A percentile compares a stretch with the other conserved stretches of the same genome.
Evolutionary conservation across 768 basidiomycete genomes (phyloP).

Genomic region (Psilocybe tampanensis): DNA sequence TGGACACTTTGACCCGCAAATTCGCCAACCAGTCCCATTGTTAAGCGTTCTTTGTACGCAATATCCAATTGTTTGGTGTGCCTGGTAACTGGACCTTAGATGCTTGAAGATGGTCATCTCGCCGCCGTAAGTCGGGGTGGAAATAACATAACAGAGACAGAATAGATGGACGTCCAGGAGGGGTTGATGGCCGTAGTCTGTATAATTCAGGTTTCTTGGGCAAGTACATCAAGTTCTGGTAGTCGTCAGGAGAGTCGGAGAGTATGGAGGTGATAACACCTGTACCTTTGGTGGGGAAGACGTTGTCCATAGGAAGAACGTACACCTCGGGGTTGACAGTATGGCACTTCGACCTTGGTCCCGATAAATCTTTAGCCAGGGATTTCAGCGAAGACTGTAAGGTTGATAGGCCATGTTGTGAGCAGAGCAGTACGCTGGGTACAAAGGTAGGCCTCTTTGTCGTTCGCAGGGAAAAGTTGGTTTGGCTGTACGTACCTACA

Average conservation of each 20-base stretch:
- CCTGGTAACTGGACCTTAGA: constrained; percentile 96
- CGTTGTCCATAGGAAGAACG: constrained; percentile 98
- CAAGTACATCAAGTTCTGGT: constrained; percentile 83
- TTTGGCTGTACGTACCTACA: constrained; percentile 94
- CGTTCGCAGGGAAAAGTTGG: constrained; percentile 91
- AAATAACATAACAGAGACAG: constrained; percentile 86
- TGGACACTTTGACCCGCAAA: constrained; percentile 88
- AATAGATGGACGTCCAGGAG: constrained; percentile 82
- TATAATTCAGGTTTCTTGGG: constrained; percentile 97
- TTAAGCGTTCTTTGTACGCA: constrained; percentile 98
- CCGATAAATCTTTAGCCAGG: constrained; percentile 83
- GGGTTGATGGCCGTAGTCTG: constrained; percentile 93
- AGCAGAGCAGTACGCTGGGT: constrained; percentile 86
- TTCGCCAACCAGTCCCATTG: constrained; percentile 84
- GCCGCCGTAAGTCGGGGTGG: constrained; percentile 91
- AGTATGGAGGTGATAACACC: constrained; percentile 98
- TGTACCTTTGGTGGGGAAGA: constrained; percentile 97
- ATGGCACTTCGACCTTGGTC: constrained; percentile 87
- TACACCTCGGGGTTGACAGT: constrained; percentile 86
- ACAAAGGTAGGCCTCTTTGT: constrained; percentile 86
- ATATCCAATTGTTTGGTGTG: constrained; percentile 92
- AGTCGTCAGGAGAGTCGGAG: constrained; percentile 98
- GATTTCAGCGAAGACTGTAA: constrained; percentile 79
- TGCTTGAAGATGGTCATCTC: constrained; percentile 84
- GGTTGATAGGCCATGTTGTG: constrained; percentile 99